Evolutionary conservation across 2,329 filamentous ascomycete species (phyloP), one percentile per base, ranked within the genome.

Genomic region (Helicocarpus griseus): DNA sequence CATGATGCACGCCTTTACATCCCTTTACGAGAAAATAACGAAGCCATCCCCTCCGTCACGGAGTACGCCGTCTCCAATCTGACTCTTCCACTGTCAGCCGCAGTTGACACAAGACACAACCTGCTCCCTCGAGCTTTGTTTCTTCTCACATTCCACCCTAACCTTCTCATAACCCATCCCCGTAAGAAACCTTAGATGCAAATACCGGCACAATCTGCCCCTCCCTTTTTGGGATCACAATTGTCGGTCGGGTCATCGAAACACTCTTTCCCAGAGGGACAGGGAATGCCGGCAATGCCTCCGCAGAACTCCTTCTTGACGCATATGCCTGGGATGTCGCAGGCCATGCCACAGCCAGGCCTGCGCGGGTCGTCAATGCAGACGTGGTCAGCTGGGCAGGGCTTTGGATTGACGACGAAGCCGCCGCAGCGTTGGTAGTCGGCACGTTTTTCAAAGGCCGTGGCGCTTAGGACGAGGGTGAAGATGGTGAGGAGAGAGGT

Each of bases 141-240:
- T 5, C 14, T 7, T 7, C 11, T 21, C 39, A 11, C 13, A 14
- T 21, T 4, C 7, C 17, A 8, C 17, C 4, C 17, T 17, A 11
- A 31, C 9, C 17, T 13, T 21, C n/a, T 17, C n/a, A 17, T 8
- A 13, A 13, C 43, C 28, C 29, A 19, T 28, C 17, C 24, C 43
- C 43, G 19, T 14, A n/a, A 33, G 17, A 26, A 44, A 3, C 8
- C 13, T 35, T 26, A 47, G 19, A 47, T 1, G 19, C 44, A 47
- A 35, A 47, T 35, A 17, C 44, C 48, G n/a, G 38, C 48, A 22
- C 48, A 50, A 33, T 50, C 48, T 5, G 48, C 48, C 5, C 48
- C 48, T n/a, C 38, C 38, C 9, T 41, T 43, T 5, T 35, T 50
- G 5, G 38, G 38, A 22, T 50, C 48, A 35, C 48, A 50, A 8